A percentile compares a stretch with the other conserved stretches of the same genome.
Evolutionary conservation across 495 filamentous ascomycete species (phyloP).

Genomic region (Penicillium canariense): DNA sequence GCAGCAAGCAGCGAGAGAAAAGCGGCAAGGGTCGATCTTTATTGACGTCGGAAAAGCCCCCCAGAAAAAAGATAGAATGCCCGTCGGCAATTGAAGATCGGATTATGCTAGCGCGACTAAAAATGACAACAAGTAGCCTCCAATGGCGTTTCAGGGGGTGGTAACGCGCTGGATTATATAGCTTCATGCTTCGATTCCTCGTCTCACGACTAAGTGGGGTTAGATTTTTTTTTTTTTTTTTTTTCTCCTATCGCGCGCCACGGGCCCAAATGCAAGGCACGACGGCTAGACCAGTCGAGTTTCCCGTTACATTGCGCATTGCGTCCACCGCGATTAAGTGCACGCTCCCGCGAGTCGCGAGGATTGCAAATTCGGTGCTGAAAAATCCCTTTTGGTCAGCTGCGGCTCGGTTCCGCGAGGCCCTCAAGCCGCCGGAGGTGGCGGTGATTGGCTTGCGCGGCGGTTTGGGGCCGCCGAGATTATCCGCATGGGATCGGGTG

Average conservation of each 20-base stretch:
- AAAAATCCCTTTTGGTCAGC: conserved; percentile 11
- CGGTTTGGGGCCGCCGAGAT: no score
- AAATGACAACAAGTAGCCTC: background rate
- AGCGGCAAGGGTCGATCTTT: no score
- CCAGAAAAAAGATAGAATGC: no score
- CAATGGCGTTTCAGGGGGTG: background rate
- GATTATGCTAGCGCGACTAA: background rate
- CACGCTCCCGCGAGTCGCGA: background rate
- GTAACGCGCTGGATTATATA: background rate
- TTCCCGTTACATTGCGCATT: background rate
- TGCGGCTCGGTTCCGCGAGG: conserved; percentile 8
- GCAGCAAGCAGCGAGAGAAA: no score
- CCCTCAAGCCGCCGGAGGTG: no score
- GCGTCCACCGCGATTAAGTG: no score
- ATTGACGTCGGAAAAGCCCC: no score
- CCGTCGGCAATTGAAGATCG: no score
- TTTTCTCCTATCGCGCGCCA: no score
- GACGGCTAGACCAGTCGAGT: no score
- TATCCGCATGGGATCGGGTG: no score
- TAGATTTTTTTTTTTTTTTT: background rate
- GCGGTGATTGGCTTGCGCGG: background rate
- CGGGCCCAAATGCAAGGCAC: no score
- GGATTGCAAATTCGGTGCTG: background rate
- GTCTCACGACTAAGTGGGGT: background rate
- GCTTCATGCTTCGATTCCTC: background rate